Conservation (phyloP, 2,329 filamentous ascomycete genomes). For the Aspergillus texensis region DNA sequence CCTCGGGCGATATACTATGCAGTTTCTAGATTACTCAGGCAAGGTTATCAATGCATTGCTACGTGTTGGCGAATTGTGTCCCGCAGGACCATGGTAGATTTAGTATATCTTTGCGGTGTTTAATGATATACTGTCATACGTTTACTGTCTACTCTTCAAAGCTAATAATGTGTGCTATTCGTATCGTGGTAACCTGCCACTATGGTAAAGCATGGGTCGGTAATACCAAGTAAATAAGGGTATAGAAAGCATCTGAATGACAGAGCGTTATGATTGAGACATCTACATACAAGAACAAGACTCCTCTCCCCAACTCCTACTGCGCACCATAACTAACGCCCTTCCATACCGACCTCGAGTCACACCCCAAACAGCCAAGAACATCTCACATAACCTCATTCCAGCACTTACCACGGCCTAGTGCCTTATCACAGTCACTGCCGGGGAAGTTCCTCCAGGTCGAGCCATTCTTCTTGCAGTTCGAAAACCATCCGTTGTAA, state of each 20-base stretch:
- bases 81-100: too few species aligned
- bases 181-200: too few species aligned
- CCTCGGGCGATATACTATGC: too few species aligned
- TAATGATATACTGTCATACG: too few species aligned
- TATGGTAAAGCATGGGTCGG: neutral
- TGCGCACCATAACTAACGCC: neutral
- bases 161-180: too few species aligned
- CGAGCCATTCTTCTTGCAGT: slow-evolving; percentile 1
- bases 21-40: too few species aligned
- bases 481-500: neutral
- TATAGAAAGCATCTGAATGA: neutral
- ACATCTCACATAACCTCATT: neutral
- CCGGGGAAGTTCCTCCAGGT: slow-evolving; percentile 6
- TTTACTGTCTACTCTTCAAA: too few species aligned
- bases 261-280: neutral
- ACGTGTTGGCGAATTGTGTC: too few species aligned
- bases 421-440: neutral
- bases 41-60: too few species aligned
- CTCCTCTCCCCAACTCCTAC: neutral
- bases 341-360: neutral
- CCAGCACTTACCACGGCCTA: neutral
- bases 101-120: too few species aligned
- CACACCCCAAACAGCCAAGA: neutral
- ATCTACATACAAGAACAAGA: neutral
- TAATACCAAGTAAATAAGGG: neutral